Conservation (phyloP, 2,329 filamentous ascomycete species). For the Chaetomiaceae sp. region DNA sequence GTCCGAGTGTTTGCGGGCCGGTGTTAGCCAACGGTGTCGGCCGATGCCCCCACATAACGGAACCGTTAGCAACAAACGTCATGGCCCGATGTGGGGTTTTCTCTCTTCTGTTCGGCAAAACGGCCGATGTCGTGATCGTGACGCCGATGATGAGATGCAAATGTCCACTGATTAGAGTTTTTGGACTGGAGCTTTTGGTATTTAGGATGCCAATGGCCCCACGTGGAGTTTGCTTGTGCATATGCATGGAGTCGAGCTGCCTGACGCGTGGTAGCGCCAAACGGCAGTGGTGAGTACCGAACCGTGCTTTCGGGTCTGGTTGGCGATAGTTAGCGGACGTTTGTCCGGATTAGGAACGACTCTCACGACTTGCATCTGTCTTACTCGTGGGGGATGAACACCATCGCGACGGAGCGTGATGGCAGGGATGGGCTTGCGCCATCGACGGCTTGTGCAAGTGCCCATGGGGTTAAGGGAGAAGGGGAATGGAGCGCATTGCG, state of each 20-base stretch:
- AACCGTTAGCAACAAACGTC: not conserved
- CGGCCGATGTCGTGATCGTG: conserved; percentile 16
- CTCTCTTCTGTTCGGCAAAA: not conserved
- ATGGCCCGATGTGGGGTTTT: conserved; percentile 4
- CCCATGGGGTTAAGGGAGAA: not conserved
- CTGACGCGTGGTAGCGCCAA: too few species aligned
- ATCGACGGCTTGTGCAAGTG: not conserved
- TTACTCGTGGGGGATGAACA: not conserved
- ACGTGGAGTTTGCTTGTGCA: too few species aligned
- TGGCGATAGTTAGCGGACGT: too few species aligned
- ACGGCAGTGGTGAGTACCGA: too few species aligned
- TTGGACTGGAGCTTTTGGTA: too few species aligned
- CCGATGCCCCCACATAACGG: not conserved
- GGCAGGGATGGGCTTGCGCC: not conserved
- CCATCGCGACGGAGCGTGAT: not conserved
- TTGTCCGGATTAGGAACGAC: not conserved
- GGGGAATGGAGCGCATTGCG: not conserved
- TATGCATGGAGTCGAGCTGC: too few species aligned
- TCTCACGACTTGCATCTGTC: not conserved
- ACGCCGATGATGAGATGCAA: conserved; percentile 12
- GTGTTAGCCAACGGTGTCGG: too few species aligned
- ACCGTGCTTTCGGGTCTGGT: too few species aligned
- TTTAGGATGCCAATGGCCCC: too few species aligned
- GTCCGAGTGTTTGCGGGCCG: not conserved
- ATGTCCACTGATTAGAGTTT: not conserved